Evolutionary conservation across 2,329 filamentous ascomycete genomes (phyloP), one percentile per base, ranked within the genome.

Genomic region (Fusarium foetens): DNA sequence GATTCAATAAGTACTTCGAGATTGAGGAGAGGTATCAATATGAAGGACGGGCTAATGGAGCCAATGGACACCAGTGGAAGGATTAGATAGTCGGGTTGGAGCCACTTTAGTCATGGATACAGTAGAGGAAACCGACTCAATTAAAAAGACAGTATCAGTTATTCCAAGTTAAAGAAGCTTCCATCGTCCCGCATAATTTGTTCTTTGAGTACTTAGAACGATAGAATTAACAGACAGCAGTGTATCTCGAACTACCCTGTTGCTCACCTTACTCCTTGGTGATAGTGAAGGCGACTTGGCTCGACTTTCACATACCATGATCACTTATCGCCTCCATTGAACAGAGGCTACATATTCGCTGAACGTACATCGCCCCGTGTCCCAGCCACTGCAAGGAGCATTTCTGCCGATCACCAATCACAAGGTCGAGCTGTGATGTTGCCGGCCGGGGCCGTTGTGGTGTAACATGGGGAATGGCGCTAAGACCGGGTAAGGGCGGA

Each of bases 1-100:
- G 84, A 0, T 86, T 86, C 58, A 81, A 82, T 49, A 80, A 83
- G 35, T 84, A 84, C 62, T 84, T 64, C 9, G 65, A 75, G 29
- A 23, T 62, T 33, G 73, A 75, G 43, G 72, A 75, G 33, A 61
- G 55, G 16, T 75, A 75, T 42, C 65, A 75, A 25, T 75, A 63
- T 53, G 73, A 72, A 23, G 72, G 67, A 19, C 38, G 70, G 23
- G 52, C 54, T 2, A 74, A 63, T 31, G 70, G 71, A 3, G 48
- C 67, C 10, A 71, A 55, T 5, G 71, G 71, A 0, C 21, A 66
- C 6, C 71, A 74, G 27, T 74, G 71, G 71, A 58, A 68, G 12
- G 14, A 63, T 8, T 72, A 66, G 6, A 21, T 21, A 17, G 14
- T 42, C 14, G n/a, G 13, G 6, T 17, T 42, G 9, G 3, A 4